A percentile compares a stretch with the other conserved stretches of the same genome.
Conservation (phyloP, 2,329 filamentous ascomycete species). For the Pezicula carpinea region DNA sequence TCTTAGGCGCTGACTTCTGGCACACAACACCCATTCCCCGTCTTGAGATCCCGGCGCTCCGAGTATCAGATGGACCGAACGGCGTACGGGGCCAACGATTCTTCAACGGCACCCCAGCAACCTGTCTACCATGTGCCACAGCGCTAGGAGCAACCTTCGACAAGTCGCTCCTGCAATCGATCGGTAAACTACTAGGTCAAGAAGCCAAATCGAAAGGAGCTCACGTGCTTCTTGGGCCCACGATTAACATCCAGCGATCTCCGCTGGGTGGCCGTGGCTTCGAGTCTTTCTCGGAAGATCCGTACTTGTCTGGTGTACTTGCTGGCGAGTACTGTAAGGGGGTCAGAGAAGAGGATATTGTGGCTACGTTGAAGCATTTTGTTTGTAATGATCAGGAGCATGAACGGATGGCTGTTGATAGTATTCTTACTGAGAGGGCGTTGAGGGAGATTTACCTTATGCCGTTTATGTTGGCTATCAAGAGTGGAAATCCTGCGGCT, state of each 20-base stretch:
- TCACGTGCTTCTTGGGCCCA: slow-evolving; percentile 55
- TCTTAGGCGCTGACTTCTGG: slow-evolving; percentile 62
- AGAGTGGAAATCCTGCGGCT: slow-evolving; percentile 41
- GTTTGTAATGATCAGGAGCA: slow-evolving; percentile 59
- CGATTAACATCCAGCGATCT: slow-evolving; percentile 58
- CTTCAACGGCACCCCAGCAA: slow-evolving; percentile 57
- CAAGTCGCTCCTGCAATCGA: slow-evolving; percentile 43
- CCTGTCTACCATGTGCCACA: slow-evolving; percentile 58
- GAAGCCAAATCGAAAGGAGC: slow-evolving; percentile 53
- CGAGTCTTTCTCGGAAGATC: slow-evolving; percentile 55
- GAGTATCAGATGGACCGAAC: slow-evolving; percentile 65
- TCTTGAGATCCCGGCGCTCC: slow-evolving; percentile 58
- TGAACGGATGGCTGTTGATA: slow-evolving; percentile 50
- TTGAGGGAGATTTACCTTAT: slow-evolving; percentile 55
- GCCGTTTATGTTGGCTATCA: slow-evolving; percentile 50
- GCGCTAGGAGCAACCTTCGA: slow-evolving; percentile 56
- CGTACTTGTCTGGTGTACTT: slow-evolving; percentile 49
- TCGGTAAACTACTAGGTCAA: slow-evolving; percentile 46
- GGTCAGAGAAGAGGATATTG: slow-evolving; percentile 51
- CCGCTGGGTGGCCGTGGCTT: slow-evolving; percentile 57
- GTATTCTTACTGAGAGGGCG: slow-evolving; percentile 49
- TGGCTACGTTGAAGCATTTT: slow-evolving; percentile 57
- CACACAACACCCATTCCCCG: slow-evolving; percentile 57
- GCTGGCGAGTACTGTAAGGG: slow-evolving; percentile 49
- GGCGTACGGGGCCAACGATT: slow-evolving; percentile 64